Percentiles rank a stretch among this genome's conserved stretches.
phyloP scores from a whole-genome alignment of 257 asterid species.

The Solanum paucissectum region DNA sequence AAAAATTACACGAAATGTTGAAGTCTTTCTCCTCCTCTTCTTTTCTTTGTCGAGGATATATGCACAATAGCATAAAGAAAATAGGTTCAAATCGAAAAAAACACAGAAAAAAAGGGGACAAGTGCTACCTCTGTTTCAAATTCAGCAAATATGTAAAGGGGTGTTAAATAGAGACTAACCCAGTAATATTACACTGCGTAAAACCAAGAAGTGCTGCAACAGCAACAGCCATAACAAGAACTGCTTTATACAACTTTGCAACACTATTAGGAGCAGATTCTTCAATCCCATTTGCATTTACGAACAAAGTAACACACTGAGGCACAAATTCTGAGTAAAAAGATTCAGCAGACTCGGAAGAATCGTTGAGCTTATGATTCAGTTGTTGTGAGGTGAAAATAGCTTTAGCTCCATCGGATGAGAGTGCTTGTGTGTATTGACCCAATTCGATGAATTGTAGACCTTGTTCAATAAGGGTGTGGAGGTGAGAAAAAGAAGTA shows the following conservation, averaged over 20 bases:
- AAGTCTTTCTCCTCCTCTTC: not conserved
- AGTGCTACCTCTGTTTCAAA: not conserved
- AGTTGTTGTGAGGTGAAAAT: conserved; percentile 28
- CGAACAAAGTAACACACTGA: conserved; percentile 36
- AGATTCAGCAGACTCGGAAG: conserved; percentile 40
- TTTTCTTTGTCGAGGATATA: not conserved
- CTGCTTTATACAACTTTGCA: conserved; percentile 28
- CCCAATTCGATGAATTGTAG: conserved; percentile 65
- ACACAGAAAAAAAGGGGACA: not conserved
- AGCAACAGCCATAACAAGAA: conserved; percentile 63
- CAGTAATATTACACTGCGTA: conserved; percentile 65
- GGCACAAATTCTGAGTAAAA: conserved; percentile 59
- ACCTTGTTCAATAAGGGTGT: conserved; percentile 27
- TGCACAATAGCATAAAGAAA: not conserved
- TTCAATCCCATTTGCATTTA: conserved; percentile 10
- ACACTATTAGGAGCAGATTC: not conserved
- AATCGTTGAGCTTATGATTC: not conserved
- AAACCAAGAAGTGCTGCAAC: conserved; percentile 72
- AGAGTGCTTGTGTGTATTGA: conserved; percentile 41
- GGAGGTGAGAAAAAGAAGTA: conserved; percentile 16
- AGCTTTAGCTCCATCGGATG: conserved; percentile 36
- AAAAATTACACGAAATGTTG: not conserved
- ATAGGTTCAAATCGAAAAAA: not conserved
- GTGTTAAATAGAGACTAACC: conserved; percentile 29
- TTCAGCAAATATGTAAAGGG: not conserved